Evolutionary conservation across 495 filamentous ascomycete genomes (phyloP), one percentile per base, ranked within the genome.

Genomic region (Staphylotrichum tortipilum): DNA sequence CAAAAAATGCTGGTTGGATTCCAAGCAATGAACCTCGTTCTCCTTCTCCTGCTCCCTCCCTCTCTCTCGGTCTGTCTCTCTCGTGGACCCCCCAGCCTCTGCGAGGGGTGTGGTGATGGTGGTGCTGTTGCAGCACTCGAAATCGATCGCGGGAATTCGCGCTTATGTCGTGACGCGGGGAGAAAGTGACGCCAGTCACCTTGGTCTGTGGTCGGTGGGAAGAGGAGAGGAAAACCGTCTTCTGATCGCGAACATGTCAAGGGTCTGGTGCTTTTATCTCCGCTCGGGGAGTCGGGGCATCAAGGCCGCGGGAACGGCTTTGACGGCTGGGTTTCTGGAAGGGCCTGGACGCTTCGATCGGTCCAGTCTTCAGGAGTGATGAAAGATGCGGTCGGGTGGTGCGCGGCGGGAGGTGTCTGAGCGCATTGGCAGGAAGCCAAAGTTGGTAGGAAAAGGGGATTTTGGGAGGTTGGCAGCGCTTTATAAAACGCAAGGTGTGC

Each of bases 181-280:
- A 64, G n/a, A 63, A 67, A 64, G 69, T 68, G 69, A 73, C 62
- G 56, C 69, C 67, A 56, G 71, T 76, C 73, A 76, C 73, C 72
- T 74, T 68, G 73, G 69, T 69, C 70, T 75, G 71, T 72, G 70
- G 66, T 75, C 72, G 73, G 72, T 71, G 62, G 70, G 70, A 70
- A 73, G 71, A 71, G 65, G 68, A 58, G 66, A 72, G 61, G 64
- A 68, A 64, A 63, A 62, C 60, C 65, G 61, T 70, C 66, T 67
- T 70, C 62, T 68, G 69, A 60, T 65, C 67, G 66, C 67, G 59
- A 71, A 75, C 73, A 76, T 75, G 69, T 71, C 70, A 65, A 70
- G 64, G 60, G 55, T 56, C 42, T 64, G 62, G 58, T 60, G 53
- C 12, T 48, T 59, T 61, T 61, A 65, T 62, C 63, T 65, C 61